These are phyloP conservation scores for Rhizopogon rudus DNA, from an alignment of 768 basidiomycete genomes.

Conservation along the genomic window DNA sequence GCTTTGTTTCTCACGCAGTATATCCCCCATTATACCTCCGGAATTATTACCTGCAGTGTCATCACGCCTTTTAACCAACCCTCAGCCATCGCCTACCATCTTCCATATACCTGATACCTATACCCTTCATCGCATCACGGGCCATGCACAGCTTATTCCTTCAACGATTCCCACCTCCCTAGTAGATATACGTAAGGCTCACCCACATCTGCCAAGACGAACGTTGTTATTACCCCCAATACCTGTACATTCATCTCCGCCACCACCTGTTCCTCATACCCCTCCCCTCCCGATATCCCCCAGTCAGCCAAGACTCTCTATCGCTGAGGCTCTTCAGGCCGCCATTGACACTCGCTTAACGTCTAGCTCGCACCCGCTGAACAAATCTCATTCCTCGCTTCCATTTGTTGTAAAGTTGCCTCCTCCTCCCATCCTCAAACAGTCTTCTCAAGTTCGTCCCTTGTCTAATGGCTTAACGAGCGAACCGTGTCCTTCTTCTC, in stretches of 20 bases:
- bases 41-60: conserved; percentile 42
- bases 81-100: conserved; percentile 22
- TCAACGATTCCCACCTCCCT: conserved; percentile 24
- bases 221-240: conserved; percentile 17
- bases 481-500: background rate
- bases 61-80: conserved; percentile 23
- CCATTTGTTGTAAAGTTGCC: background rate
- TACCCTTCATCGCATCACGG: conserved; percentile 27
- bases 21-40: conserved; percentile 53
- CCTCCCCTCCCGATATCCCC: conserved; percentile 7
- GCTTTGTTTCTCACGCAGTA: conserved; percentile 24
- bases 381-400: background rate
- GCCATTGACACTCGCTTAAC: conserved; percentile 15
- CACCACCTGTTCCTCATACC: conserved; percentile 14
- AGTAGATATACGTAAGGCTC: conserved; percentile 16
- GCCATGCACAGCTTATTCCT: conserved; percentile 39
- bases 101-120: conserved; percentile 30
- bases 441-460: background rate
- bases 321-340: conserved; percentile 18
- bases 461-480: background rate
- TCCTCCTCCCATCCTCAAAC: background rate
- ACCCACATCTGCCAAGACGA: conserved; percentile 39
- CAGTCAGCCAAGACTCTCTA: conserved; percentile 9
- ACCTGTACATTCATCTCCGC: conserved; percentile 13
- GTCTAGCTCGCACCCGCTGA: background rate